Evolutionary conservation across 208 protist genomes (phyloP).

Genomic region (Porcisia hertigi): DNA sequence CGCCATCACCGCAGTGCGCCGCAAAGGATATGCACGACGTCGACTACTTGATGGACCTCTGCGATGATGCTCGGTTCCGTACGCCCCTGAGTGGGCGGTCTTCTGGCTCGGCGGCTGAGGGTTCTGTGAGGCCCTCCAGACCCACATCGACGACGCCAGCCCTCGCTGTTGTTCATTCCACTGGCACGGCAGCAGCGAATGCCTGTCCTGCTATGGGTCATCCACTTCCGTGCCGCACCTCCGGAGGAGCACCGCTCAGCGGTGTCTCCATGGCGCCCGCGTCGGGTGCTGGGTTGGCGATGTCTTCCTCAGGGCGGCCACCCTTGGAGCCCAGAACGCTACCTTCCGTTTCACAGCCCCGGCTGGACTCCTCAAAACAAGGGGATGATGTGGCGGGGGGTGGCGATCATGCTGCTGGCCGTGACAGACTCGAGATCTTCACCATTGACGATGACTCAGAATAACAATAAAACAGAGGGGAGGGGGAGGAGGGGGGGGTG

Average conservation of each 20-base stretch:
- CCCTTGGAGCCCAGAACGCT: conserved; percentile 8
- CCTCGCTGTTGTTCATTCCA: not conserved
- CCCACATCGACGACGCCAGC: not conserved
- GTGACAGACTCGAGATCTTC: conserved; percentile 10
- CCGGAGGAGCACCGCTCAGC: not conserved
- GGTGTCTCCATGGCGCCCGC: conserved; percentile 6
- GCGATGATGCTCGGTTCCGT: conserved; percentile 56
- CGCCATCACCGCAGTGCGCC: not conserved
- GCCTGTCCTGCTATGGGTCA: not conserved
- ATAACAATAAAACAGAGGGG: not conserved
- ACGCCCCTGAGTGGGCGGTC: conserved; percentile 42
- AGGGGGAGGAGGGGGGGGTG: not conserved
- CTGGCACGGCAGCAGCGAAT: not conserved
- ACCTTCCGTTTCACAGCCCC: not conserved
- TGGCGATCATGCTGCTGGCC: conserved; percentile 1
- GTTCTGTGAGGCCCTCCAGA: not conserved
- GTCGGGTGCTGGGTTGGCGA: conserved; percentile 12
- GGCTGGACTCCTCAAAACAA: not conserved
- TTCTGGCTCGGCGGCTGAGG: not conserved
- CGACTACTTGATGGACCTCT: conserved; percentile 68
- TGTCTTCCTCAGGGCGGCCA: conserved; percentile 32
- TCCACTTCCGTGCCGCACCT: not conserved
- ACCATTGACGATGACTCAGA: conserved; percentile 10
- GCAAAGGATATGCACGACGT: conserved; percentile 36
- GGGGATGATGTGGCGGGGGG: conserved; percentile 1